Conservation (phyloP, 2,329 filamentous ascomycete genomes). For the Colletotrichum gloeosporioides region DNA sequence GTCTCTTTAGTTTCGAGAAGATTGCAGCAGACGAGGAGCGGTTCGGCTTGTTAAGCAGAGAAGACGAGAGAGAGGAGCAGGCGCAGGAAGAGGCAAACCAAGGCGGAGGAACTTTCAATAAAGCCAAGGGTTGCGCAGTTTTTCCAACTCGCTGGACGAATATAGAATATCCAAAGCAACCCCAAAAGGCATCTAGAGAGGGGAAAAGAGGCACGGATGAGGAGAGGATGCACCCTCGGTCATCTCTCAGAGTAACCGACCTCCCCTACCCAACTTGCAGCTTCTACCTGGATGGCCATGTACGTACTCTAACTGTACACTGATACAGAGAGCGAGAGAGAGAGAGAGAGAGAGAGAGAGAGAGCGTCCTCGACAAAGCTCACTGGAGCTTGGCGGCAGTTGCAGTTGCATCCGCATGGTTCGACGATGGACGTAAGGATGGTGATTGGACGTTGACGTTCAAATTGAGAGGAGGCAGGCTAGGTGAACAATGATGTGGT, state of each 20-base stretch:
- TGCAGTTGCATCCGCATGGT: conserved; percentile 29
- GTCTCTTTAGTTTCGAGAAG: not conserved
- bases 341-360: no score
- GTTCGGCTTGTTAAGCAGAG: not conserved
- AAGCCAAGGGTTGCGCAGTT: conserved; percentile 15
- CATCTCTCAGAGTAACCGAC: not conserved
- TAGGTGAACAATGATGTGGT: conserved; percentile 34
- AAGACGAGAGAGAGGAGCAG: not conserved
- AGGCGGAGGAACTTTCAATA: not conserved
- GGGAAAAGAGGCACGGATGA: not conserved
- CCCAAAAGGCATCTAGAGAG: not conserved
- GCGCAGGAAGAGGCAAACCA: not conserved
- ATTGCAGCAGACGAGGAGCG: not conserved
- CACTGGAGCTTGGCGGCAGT: conserved; percentile 29
- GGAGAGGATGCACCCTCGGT: not conserved
- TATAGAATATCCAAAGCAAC: conserved; percentile 19
- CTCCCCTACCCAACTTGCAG: not conserved
- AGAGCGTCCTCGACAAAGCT: conserved; percentile 5
- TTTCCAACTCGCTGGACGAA: conserved; percentile 7
- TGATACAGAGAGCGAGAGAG: not conserved
- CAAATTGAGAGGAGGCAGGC: conserved; percentile 10
- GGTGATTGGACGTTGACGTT: conserved; percentile 17
- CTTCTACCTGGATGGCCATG: not conserved
- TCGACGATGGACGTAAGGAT: conserved; percentile 20
- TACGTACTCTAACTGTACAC: not conserved